Evolutionary conservation across 495 filamentous ascomycete genomes (phyloP), one percentile per base, ranked within the genome.

Genomic region (Amphirosellinia nigrospora): DNA sequence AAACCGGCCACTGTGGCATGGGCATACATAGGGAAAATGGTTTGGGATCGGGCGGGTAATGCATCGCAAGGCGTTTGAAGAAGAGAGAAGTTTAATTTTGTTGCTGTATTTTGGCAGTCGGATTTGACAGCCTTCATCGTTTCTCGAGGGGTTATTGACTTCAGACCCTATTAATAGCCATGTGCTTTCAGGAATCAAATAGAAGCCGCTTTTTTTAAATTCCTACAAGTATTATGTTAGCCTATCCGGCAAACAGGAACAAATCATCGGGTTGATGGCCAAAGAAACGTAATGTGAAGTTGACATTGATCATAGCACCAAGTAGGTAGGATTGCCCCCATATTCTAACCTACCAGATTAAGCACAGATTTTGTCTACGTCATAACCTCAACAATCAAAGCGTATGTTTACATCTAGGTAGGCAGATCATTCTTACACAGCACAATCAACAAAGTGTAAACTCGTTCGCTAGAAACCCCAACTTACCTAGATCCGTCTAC

Each of bases 1-100:
- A 38, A 15, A 16, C 55, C 4, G n/a, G n/a, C n/a, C n/a, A n/a
- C n/a, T n/a, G n/a, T n/a, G n/a, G n/a, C n/a, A n/a, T n/a, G 28
- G n/a, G 19, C 21, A 45, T 13, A 3, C 2, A n/a, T 41, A 62
- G 30, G 23, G 23, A 0, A 23, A 26, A 50, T 9, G n/a, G n/a
- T 4, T 9, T 28, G 28, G 26, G 23, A 58, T 26, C 48, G 23
- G 62, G 41, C 16, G 36, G 45, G 46, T 62, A 50, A 52, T 32
- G 64, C 66, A 72, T 48, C 50, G 61, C 64, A 10, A 46, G 61
- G 67, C 53, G 56, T 68, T 68, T 45, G 41, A 50, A 45, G 19
- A 63, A 62, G 58, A 58, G 64, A 68, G 62, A n/a, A 58, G 38
- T 16, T 50, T 52, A 1, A 19, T 39, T 0, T 0, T 1, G 21